These are phyloP conservation scores for Pleurotus giganteus DNA, from an alignment of 768 basidiomycete genomes.

Conservation along the genomic window DNA sequence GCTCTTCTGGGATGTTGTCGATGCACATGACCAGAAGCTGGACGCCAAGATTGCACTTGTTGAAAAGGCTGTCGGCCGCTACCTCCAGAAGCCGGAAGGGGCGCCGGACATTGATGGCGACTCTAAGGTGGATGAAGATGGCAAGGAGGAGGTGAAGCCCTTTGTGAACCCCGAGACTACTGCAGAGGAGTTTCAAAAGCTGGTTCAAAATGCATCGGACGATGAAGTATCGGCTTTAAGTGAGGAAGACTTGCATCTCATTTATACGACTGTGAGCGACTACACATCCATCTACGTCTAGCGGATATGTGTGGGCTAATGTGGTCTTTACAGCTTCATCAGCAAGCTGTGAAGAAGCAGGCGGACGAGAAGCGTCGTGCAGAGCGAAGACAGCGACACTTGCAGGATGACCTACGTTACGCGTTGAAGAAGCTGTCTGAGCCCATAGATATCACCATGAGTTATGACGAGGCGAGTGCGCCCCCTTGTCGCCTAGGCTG, in stretches of 20 bases:
- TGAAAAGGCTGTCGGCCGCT: constrained; percentile 55
- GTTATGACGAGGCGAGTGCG: constrained; percentile 76
- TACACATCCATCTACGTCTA: neutral
- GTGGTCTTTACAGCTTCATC: constrained; percentile 55
- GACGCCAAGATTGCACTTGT: constrained; percentile 75
- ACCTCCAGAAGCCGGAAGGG: constrained; percentile 38
- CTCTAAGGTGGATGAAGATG: constrained; percentile 22
- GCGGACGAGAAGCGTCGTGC: constrained; percentile 85
- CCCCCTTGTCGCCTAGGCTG: neutral
- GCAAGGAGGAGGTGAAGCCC: constrained; percentile 30
- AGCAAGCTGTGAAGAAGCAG: constrained; percentile 67
- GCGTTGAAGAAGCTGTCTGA: constrained; percentile 89
- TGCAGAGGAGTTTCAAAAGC: constrained; percentile 57
- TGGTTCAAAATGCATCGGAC: constrained; percentile 57
- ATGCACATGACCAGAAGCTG: constrained; percentile 81
- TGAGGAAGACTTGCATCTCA: constrained; percentile 50
- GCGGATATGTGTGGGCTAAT: constrained; percentile 1
- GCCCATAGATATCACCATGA: constrained; percentile 67
- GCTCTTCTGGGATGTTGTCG: constrained; percentile 93
- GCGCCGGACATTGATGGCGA: constrained; percentile 21
- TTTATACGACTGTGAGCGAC: constrained; percentile 61
- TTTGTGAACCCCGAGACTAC: constrained; percentile 54
- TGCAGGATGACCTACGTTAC: constrained; percentile 95
- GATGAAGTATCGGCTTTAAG: constrained; percentile 45
- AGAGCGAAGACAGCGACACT: constrained; percentile 81